Evolutionary conservation across 805 yeast species (phyloP).

Genomic region (Candida ortonii): DNA sequence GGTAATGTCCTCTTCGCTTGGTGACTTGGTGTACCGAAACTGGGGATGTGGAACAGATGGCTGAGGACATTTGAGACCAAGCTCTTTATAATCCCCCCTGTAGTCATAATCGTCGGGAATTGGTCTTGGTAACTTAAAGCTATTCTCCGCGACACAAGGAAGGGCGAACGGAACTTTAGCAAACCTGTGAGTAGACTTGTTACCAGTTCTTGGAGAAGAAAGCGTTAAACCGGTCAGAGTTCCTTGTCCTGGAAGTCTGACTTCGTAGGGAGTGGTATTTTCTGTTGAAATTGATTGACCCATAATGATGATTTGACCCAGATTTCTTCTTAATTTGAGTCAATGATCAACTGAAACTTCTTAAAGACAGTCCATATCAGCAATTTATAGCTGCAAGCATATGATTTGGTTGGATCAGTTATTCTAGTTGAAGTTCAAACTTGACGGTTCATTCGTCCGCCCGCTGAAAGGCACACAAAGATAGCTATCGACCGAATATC

Average conservation of each 20-base stretch:
- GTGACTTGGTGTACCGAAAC: conserved; percentile 24
- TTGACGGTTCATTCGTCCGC: no score
- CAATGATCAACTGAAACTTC: no score
- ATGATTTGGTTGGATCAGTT: no score
- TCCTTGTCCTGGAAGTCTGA: conserved; percentile 28
- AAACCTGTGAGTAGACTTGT: conserved; percentile 27
- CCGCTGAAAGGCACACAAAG: no score
- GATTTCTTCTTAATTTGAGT: no score
- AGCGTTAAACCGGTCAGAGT: conserved; percentile 29
- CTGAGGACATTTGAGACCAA: conserved; percentile 38
- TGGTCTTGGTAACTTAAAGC: conserved; percentile 32
- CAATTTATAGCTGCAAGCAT: no score
- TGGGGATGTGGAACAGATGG: conserved; percentile 33
- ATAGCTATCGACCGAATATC: no score
- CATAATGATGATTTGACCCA: no score
- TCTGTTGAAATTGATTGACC: conserved; percentile 27
- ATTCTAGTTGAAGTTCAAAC: no score
- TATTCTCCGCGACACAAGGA: conserved; percentile 30
- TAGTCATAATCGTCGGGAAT: conserved; percentile 36
- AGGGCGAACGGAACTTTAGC: conserved; percentile 35
- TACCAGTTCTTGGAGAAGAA: conserved; percentile 14
- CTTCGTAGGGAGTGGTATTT: conserved; percentile 15
- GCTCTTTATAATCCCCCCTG: conserved; percentile 36
- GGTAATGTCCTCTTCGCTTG: conserved; percentile 34
- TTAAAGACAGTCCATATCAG: not conserved